Base-by-base conservation (phyloP, 2,329 filamentous ascomycete species). In the Alternaria triticina region DNA sequence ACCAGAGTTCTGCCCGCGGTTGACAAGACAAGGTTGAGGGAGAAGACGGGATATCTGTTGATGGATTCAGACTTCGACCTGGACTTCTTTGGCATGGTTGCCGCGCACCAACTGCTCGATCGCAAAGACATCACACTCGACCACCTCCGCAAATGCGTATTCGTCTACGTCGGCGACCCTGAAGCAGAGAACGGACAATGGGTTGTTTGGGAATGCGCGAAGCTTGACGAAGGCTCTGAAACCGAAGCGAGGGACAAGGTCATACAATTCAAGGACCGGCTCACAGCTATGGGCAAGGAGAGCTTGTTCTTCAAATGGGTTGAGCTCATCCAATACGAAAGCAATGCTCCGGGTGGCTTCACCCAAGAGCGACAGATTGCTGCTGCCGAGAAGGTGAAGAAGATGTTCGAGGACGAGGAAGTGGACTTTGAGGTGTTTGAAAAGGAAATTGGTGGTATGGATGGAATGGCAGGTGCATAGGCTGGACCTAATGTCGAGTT, bases 261-360 rank as follows among this genome's bases (percentile, higher is more conserved):
- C 9, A 87, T 96, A 66, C 86, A 87, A 3, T 96, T 97, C 78
- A 90, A 92, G 71, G 91, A 96, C 46, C 89, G 89, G 20, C 84
- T 97, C 70, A 86, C 87, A 1, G 86, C 86, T 3, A 85, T 96
- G 79, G 93, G 91, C 46, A 97, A 97, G 81, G 94, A 97, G 79
- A 89, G 91, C 67, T 79, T 97, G 57, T 97, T 97, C 82, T 97
- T 92, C 82, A 88, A 91, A 59, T 97, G 94, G 93, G 92, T 97
- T 52, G 94, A 97, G 82, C 87, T 96, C 75, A 89, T 97, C 54
- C 94, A 97, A 81, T 96, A 89, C 74, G 94, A 97, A 81, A 90
- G 92, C 45, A 90, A 89, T 36, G 87, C 87, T 69, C 91, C 93
- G 0, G 92, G 90, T 17, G 92, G 92, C 0, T 96, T 97, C 75